These are phyloP conservation scores for Auxenochlorella pyrenoidosa DNA, from an alignment of 139 green algal species.

Conservation along the genomic window DNA sequence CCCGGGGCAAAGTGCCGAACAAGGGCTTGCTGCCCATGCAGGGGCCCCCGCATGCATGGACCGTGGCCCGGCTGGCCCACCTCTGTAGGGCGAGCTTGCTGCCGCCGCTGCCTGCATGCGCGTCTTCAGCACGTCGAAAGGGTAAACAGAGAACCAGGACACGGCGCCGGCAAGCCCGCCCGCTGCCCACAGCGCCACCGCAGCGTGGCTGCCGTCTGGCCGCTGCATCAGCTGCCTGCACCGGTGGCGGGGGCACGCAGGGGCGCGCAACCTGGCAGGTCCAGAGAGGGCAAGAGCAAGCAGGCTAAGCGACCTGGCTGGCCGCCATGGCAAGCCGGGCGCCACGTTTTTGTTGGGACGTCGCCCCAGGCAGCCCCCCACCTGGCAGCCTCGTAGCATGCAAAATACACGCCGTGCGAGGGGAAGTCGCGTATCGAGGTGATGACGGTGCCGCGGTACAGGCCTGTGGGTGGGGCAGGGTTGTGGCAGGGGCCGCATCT, in stretches of 20 bases:
- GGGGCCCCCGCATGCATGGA: neutral
- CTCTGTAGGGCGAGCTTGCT: conserved; percentile 39
- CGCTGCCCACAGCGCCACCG: conserved; percentile 20
- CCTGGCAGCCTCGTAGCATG: conserved; percentile 46
- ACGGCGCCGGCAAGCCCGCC: conserved; percentile 63
- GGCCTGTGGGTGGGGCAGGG: conserved; percentile 37
- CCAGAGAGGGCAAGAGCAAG: neutral
- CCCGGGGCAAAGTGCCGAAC: too few relatives aligned
- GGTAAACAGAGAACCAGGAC: conserved; percentile 73
- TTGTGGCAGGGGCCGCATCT: neutral
- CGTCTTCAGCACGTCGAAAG: conserved; percentile 78
- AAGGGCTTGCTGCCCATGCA: too few relatives aligned
- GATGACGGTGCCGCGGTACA: conserved; percentile 68
- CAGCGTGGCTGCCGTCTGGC: neutral
- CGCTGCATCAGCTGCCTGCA: conserved; percentile 24
- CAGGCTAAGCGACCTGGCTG: neutral
- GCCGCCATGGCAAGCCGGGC: neutral
- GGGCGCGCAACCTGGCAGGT: too few relatives aligned
- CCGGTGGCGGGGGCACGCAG: neutral
- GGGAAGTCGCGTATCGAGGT: conserved; percentile 70
- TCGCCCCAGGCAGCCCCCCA: neutral
- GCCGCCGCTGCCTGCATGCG: conserved; percentile 61
- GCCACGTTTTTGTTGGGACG: neutral
- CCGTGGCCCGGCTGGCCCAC: neutral
- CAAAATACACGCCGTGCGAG: conserved; percentile 75